phyloP scores from a whole-genome alignment of 805 yeast species.

The Pichia deserticola region DNA sequence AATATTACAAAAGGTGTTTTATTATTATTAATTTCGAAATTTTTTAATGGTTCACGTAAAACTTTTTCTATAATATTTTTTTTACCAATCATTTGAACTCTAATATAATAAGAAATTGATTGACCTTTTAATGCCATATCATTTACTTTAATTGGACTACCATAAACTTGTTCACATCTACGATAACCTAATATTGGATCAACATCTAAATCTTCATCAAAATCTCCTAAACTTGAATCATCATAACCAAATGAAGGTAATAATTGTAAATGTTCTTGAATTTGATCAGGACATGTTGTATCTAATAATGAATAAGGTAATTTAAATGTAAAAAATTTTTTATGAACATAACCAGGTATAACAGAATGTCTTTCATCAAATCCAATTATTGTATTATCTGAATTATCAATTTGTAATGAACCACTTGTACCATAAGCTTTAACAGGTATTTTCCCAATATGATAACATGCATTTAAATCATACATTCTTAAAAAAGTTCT shows the following conservation, averaged over 20 bases:
- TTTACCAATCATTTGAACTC: slow-evolving; percentile 45
- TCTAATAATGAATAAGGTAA: slow-evolving; percentile 48
- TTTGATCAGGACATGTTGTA: slow-evolving; percentile 40
- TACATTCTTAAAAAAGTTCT: slow-evolving; percentile 38
- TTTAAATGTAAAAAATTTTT: slow-evolving; percentile 49
- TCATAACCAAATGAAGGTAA: slow-evolving; percentile 36
- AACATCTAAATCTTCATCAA: slow-evolving; percentile 18
- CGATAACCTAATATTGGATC: slow-evolving; percentile 46
- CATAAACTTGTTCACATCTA: slow-evolving; percentile 30
- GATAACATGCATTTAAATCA: slow-evolving; percentile 45
- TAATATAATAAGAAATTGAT: slow-evolving; percentile 44
- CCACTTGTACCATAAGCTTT: slow-evolving; percentile 1
- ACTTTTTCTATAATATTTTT: slow-evolving; percentile 16
- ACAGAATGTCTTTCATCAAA: slow-evolving; percentile 35
- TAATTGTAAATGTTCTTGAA: slow-evolving; percentile 26
- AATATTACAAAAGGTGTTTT: slow-evolving; percentile 14
- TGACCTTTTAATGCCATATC: slow-evolving; percentile 36
- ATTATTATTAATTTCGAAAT: slow-evolving; percentile 1
- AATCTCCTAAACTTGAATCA: slow-evolving; percentile 7
- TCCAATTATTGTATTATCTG: slow-evolving; percentile 28
- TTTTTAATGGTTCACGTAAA: slow-evolving; percentile 10
- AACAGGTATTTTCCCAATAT: slow-evolving; percentile 25
- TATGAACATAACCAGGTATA: slow-evolving; percentile 39
- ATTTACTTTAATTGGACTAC: slow-evolving; percentile 43
- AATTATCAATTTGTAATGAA: slow-evolving; percentile 8